A percentile compares a stretch with the other conserved stretches of the same genome.
Conservation (phyloP, 805 yeast species). For the Zygosaccharomyces lentus region DNA sequence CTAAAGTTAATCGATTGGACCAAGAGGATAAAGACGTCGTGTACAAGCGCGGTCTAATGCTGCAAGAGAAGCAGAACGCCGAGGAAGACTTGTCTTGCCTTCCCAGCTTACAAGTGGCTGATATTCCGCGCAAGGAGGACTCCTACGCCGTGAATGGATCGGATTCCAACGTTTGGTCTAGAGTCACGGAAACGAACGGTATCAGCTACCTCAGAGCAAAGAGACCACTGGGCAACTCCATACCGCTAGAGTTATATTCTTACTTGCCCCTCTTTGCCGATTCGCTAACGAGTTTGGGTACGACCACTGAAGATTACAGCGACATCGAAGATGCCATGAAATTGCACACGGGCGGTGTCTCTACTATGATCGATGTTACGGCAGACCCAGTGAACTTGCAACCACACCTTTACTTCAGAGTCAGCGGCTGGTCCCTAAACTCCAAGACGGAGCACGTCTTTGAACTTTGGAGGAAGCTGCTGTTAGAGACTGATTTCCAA, state of each 20-base stretch:
- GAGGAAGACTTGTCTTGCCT: conserved; percentile 71
- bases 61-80: conserved; percentile 61
- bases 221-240: conserved; percentile 47
- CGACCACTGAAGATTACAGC: conserved; percentile 62
- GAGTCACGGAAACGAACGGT: conserved; percentile 74
- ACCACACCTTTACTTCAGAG: conserved; percentile 50
- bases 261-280: conserved; percentile 74
- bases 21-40: conserved; percentile 56
- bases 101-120: conserved; percentile 71
- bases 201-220: conserved; percentile 70
- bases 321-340: conserved; percentile 82
- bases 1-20: conserved; percentile 42
- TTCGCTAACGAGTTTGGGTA: conserved; percentile 85
- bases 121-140: conserved; percentile 60
- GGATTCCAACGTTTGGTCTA: conserved; percentile 37
- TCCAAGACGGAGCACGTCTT: conserved; percentile 57
- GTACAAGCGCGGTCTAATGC: conserved; percentile 52
- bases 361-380: conserved; percentile 54
- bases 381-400: conserved; percentile 50
- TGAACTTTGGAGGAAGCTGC: conserved; percentile 63
- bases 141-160: conserved; percentile 35
- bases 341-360: conserved; percentile 77
- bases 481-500: conserved; percentile 61
- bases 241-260: conserved; percentile 61
- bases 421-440: conserved; percentile 68